These are phyloP conservation scores for Scenedesmus sp. DNA, from an alignment of 163 green algal genomes.

Conservation along the genomic window DNA sequence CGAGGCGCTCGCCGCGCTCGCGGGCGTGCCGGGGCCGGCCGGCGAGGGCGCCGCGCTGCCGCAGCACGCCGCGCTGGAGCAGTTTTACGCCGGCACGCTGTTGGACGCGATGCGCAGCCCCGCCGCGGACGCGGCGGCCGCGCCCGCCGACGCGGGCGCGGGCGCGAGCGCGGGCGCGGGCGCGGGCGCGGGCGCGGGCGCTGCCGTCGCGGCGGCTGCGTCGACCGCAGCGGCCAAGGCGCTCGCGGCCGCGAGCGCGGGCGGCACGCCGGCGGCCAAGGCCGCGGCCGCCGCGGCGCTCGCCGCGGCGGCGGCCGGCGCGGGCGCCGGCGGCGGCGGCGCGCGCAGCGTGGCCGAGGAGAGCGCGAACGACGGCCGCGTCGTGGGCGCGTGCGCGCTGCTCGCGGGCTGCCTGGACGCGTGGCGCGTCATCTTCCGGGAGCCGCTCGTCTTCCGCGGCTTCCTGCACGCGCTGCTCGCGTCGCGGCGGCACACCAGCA, in stretches of 20 bases:
- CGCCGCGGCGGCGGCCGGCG: constrained; percentile 10
- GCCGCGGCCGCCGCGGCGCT: not conserved
- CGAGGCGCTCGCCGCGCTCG: constrained; percentile 19
- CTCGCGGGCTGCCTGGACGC: constrained; percentile 28
- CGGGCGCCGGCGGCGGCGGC: not conserved
- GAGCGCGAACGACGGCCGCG: constrained; percentile 44
- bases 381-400: constrained; percentile 32
- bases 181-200: not conserved
- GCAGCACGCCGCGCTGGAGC: not conserved
- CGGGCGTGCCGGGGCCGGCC: constrained; percentile 15
- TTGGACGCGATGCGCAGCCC: constrained; percentile 26
- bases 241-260: not conserved
- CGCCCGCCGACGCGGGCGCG: not conserved
- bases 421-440: constrained; percentile 37
- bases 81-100: constrained; percentile 29
- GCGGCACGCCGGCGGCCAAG: not conserved
- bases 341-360: constrained; percentile 33
- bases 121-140: constrained; percentile 1
- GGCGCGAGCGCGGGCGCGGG: constrained; percentile 23
- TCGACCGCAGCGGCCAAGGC: constrained; percentile 1
- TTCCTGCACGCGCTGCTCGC: constrained; percentile 30
- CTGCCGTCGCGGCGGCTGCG: not conserved
- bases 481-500: constrained; percentile 31
- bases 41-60: not conserved
- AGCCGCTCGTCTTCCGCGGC: not conserved